Evolutionary conservation across 1,139 yeast genomes (phyloP), one percentile per base, ranked within the genome.

Genomic region (Saccharomyces hybrid): DNA sequence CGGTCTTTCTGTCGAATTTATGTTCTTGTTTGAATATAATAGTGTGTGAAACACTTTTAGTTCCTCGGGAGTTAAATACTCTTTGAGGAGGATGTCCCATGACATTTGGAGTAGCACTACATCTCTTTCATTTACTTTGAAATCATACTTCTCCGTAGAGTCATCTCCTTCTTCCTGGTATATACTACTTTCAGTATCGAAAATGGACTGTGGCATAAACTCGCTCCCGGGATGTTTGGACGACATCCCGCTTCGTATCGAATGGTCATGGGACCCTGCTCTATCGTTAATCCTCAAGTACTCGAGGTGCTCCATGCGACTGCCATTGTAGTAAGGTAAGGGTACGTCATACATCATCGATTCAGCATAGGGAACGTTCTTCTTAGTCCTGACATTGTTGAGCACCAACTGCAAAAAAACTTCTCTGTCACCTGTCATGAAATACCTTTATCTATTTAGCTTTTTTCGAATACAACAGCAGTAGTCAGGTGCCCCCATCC

Each of bases 81-180:
- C 74, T 31, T 61, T 61, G 48, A 68, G 58, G 71, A 68, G 68
- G 50, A 65, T 68, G 44, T 60, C 55, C 81, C 81, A 78, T 1
- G 79, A 73, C 14, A 64, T 63, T 58, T 75, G 67, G 3, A 78
- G 61, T 12, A 73, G 58, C 9, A 68, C 67, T n/a, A 72, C 69
- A 58, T 77, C 80, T n/a, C 61, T 56, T 1, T 62, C 53, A 3
- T 69, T 64, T 42, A 77, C 62, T 26, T 66, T 65, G 12, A 76
- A 63, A 19, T 38, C 44, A 11, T 11, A 19, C 19, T 12, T 19
- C 11, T 3, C 12, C 12, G 12, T 38, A 19, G 44, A 38, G n/a
- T 6, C n/a, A 19, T 19, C 44, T 11, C 24, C n/a, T 11, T 38
- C 44, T 8, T 14, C 11, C 26, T 38, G 44, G 24, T 38, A 9